Evolutionary conservation across 495 filamentous ascomycete genomes (phyloP).

Genomic region (Aspergillus sclerotiicarbonarius): DNA sequence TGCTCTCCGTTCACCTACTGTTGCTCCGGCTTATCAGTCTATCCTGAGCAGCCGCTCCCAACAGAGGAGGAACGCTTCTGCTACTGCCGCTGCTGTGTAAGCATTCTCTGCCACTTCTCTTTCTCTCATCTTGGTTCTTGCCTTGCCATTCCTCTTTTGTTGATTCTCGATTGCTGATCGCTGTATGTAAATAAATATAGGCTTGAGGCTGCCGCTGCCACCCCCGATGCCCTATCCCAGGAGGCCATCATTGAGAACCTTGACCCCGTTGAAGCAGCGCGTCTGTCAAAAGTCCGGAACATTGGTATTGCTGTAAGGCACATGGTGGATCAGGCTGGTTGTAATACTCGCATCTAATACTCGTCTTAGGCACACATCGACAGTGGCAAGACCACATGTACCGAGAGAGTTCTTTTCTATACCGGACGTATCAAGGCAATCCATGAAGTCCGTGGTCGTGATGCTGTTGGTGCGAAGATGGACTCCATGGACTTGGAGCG

Average conservation of each 20-base stretch:
- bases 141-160: background rate
- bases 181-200: slow-evolving; percentile 18
- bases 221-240: slow-evolving; percentile 59
- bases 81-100: slow-evolving; percentile 42
- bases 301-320: slow-evolving; percentile 91
- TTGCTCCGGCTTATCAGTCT: slow-evolving; percentile 42
- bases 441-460: slow-evolving; percentile 94
- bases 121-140: background rate
- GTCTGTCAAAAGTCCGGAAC: slow-evolving; percentile 80
- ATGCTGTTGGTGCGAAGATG: slow-evolving; percentile 98
- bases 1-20: slow-evolving; percentile 40
- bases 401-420: slow-evolving; percentile 97
- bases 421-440: slow-evolving; percentile 96
- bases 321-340: background rate
- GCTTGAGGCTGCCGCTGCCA: slow-evolving; percentile 60
- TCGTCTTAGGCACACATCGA: slow-evolving; percentile 85
- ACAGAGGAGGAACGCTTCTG: slow-evolving; percentile 43
- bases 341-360: slow-evolving; percentile 15
- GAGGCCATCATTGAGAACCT: slow-evolving; percentile 70
- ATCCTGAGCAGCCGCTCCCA: slow-evolving; percentile 35
- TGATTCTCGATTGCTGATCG: slow-evolving; percentile 16
- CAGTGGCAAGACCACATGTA: slow-evolving; percentile 96
- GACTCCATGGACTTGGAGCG: slow-evolving; percentile 99
- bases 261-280: slow-evolving; percentile 68
- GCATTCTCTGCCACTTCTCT: slow-evolving; percentile 10